phyloP scores from a whole-genome alignment of 371 early-diverging fungal genomes.

The Antonospora locustae region DNA sequence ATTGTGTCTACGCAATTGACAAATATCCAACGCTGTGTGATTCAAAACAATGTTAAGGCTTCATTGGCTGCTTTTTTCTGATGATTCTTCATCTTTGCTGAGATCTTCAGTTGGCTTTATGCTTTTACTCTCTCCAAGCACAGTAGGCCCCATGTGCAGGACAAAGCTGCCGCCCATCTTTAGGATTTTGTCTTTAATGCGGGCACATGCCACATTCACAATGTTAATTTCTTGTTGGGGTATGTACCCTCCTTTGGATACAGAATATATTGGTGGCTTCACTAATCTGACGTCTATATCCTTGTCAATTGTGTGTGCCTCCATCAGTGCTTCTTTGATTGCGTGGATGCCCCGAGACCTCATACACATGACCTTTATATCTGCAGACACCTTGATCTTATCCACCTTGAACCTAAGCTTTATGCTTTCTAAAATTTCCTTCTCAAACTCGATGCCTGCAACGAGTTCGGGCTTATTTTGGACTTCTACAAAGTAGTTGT shows the following conservation, averaged over 20 bases:
- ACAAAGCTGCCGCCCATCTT: constrained; percentile 22
- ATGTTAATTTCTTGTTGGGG: constrained; percentile 38
- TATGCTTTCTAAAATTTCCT: constrained; percentile 19
- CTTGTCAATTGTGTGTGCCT: constrained; percentile 67
- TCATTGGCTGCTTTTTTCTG: too few relatives aligned
- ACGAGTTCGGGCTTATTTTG: constrained; percentile 30
- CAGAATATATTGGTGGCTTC: constrained; percentile 50
- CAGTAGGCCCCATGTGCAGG: constrained; percentile 16
- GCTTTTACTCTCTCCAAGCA: constrained; percentile 35
- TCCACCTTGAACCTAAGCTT: constrained; percentile 42
- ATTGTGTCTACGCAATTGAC: too few relatives aligned
- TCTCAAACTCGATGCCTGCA: constrained; percentile 24
- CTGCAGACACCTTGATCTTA: constrained; percentile 54
- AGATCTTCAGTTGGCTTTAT: too few relatives aligned
- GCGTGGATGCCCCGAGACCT: constrained; percentile 88
- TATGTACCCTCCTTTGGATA: constrained; percentile 34
- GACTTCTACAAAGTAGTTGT: constrained; percentile 33
- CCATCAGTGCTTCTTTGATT: constrained; percentile 73
- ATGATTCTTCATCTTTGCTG: too few relatives aligned
- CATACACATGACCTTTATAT: constrained; percentile 85
- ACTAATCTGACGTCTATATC: constrained; percentile 38
- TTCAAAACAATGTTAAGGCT: too few relatives aligned
- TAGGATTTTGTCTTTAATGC: constrained; percentile 13
- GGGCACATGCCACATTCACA: constrained; percentile 25
- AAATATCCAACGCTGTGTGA: too few relatives aligned